Conservation (phyloP, 768 basidiomycete species). For the Pisolithus microcarpus region DNA sequence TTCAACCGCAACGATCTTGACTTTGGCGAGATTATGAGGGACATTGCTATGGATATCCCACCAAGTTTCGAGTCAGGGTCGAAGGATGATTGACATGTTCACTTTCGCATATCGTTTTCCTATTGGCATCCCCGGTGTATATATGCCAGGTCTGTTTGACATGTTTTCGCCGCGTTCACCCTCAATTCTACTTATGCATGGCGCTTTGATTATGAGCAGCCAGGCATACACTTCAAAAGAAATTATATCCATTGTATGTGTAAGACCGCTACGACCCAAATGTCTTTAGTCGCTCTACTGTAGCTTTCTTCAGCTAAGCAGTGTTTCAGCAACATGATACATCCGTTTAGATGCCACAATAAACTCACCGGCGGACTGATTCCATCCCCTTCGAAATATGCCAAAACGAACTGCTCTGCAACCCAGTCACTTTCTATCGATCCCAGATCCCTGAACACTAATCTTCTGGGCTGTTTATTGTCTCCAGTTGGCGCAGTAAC, state of each 20-base stretch:
- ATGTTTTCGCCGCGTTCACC: too few species aligned
- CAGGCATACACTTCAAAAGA: too few species aligned
- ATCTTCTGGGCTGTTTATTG: slow-evolving; percentile 40
- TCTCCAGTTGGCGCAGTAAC: slow-evolving; percentile 47
- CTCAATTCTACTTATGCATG: too few species aligned
- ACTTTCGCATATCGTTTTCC: not conserved
- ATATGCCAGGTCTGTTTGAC: not conserved
- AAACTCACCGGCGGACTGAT: slow-evolving; percentile 63
- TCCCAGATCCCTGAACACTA: slow-evolving; percentile 70
- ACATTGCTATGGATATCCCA: slow-evolving; percentile 15
- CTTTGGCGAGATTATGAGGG: slow-evolving; percentile 22
- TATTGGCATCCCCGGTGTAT: not conserved
- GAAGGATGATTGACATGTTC: slow-evolving; percentile 18
- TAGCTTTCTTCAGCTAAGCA: slow-evolving; percentile 24
- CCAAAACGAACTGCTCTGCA: slow-evolving; percentile 60
- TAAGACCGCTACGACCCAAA: not conserved
- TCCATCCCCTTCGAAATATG: slow-evolving; percentile 67
- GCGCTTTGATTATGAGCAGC: too few species aligned
- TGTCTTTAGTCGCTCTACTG: slow-evolving; percentile 15
- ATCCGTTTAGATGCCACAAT: not conserved
- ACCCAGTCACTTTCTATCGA: slow-evolving; percentile 68
- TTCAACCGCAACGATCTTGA: slow-evolving; percentile 26
- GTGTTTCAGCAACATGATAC: not conserved
- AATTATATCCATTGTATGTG: too few species aligned
- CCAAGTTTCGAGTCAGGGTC: slow-evolving; percentile 19